These are phyloP conservation scores for Phylloporus sp. DNA, from an alignment of 1,284 basidiomycete species.

Conservation along the genomic window DNA sequence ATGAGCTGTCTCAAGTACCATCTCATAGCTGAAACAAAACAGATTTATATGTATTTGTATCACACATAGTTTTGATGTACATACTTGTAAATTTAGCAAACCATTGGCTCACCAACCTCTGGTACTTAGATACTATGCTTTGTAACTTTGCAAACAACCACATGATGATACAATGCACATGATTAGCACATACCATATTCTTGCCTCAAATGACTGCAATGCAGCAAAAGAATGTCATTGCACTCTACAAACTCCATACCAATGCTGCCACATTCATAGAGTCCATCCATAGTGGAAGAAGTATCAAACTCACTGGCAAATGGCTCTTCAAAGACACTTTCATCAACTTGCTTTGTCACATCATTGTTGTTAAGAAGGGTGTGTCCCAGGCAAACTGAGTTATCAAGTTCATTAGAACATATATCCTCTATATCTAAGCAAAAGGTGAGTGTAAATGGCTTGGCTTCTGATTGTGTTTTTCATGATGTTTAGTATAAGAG, in stretches of 20 bases:
- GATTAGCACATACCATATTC: no score
- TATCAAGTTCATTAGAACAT: conserved; percentile 87
- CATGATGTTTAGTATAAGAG: conserved; percentile 39
- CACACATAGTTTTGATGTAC: no score
- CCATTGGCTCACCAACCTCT: no score
- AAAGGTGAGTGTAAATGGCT: conserved; percentile 62
- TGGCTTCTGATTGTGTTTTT: not conserved
- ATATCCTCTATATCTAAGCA: conserved; percentile 81
- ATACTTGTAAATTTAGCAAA: no score
- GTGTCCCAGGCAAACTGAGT: conserved; percentile 80
- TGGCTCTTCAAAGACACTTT: conserved; percentile 81
- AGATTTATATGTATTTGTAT: no score
- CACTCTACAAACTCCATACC: conserved; percentile 84
- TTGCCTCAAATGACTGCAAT: no score
- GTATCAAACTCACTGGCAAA: conserved; percentile 78
- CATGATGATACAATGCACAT: no score
- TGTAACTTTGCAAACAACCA: no score
- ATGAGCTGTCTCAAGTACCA: no score
- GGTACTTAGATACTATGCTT: no score
- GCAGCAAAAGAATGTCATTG: no score
- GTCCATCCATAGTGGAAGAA: conserved; percentile 56
- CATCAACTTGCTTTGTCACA: conserved; percentile 74
- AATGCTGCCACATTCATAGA: conserved; percentile 70
- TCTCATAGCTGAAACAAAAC: no score
- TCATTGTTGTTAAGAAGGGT: conserved; percentile 87